phyloP scores from a whole-genome alignment of 352 stramenopile genomes.

The Albugo candida region DNA sequence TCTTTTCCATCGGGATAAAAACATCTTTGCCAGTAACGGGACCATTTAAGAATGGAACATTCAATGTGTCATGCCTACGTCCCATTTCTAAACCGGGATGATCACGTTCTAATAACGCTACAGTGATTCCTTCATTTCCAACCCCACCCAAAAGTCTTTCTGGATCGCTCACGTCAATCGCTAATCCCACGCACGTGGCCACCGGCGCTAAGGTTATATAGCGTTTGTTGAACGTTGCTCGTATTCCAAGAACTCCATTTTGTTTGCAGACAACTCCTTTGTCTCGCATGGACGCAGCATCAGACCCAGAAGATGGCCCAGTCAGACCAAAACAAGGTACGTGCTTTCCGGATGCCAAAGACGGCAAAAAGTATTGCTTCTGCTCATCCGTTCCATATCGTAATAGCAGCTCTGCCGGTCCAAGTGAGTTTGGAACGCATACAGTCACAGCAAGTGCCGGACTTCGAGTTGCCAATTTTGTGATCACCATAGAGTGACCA shows the following conservation, averaged over 20 bases:
- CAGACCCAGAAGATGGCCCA: slow-evolving; percentile 85
- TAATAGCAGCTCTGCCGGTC: slow-evolving; percentile 89
- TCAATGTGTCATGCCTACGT: slow-evolving; percentile 88
- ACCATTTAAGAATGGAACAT: slow-evolving; percentile 96
- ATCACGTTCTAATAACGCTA: slow-evolving; percentile 90
- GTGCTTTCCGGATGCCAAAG: slow-evolving; percentile 85
- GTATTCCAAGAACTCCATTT: slow-evolving; percentile 90
- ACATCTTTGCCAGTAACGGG: slow-evolving; percentile 92
- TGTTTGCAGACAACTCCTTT: slow-evolving; percentile 85
- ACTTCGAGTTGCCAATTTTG: slow-evolving; percentile 85
- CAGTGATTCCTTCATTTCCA: slow-evolving; percentile 89
- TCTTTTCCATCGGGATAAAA: slow-evolving; percentile 96
- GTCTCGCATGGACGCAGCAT: slow-evolving; percentile 90
- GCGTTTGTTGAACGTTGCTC: slow-evolving; percentile 94
- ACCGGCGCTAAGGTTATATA: slow-evolving; percentile 98
- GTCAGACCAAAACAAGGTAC: slow-evolving; percentile 96
- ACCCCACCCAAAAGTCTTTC: slow-evolving; percentile 85
- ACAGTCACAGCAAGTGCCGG: slow-evolving; percentile 84
- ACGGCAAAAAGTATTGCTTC: slow-evolving; percentile 91
- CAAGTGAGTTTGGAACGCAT: slow-evolving; percentile 94
- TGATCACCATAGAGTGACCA: slow-evolving; percentile 83
- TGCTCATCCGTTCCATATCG: slow-evolving; percentile 91
- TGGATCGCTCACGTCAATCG: slow-evolving; percentile 92
- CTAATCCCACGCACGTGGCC: slow-evolving; percentile 91
- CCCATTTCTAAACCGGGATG: slow-evolving; percentile 90